phyloP scores from a whole-genome alignment of 2,329 filamentous ascomycete species.

The Talaromyces pinophilus region DNA sequence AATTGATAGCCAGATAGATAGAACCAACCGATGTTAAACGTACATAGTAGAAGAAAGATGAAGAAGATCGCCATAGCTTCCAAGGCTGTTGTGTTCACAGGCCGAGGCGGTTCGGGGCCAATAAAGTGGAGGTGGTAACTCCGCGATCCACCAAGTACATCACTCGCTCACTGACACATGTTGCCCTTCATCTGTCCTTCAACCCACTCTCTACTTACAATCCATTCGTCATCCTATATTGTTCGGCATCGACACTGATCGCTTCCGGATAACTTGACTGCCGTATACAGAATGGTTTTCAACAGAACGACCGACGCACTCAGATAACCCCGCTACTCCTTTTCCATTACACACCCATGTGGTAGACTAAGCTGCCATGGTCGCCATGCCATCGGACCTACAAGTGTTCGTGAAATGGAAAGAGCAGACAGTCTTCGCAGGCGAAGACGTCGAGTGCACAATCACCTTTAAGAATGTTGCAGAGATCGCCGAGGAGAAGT shows the following conservation, averaged over 20 bases:
- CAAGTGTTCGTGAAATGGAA: slow-evolving; percentile 95
- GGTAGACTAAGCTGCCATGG: slow-evolving; percentile 32
- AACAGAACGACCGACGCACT: slow-evolving; percentile 26
- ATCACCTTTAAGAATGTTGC: slow-evolving; percentile 93
- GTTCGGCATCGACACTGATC: slow-evolving; percentile 11
- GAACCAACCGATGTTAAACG: not conserved
- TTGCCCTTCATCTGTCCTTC: slow-evolving; percentile 2
- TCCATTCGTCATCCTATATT: not conserved
- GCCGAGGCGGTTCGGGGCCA: slow-evolving; percentile 6
- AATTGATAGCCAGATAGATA: no score
- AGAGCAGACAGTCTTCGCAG: slow-evolving; percentile 91
- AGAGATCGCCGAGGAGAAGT: slow-evolving; percentile 42
- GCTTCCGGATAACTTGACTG: not conserved
- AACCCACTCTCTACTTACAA: not conserved
- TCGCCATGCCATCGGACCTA: slow-evolving; percentile 68
- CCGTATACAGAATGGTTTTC: slow-evolving; percentile 33
- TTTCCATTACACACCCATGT: slow-evolving; percentile 32
- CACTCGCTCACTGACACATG: not conserved
- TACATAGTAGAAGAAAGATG: not conserved
- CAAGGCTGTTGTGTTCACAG: not conserved
- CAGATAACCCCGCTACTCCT: slow-evolving; percentile 24
- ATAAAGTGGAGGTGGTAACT: slow-evolving; percentile 10
- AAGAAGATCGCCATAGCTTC: not conserved
- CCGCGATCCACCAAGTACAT: slow-evolving; percentile 2
- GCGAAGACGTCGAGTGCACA: slow-evolving; percentile 91